Percentiles rank a stretch among this genome's conserved stretches.
Evolutionary conservation across 768 basidiomycete species (phyloP).

Genomic region (Epithele typhae): DNA sequence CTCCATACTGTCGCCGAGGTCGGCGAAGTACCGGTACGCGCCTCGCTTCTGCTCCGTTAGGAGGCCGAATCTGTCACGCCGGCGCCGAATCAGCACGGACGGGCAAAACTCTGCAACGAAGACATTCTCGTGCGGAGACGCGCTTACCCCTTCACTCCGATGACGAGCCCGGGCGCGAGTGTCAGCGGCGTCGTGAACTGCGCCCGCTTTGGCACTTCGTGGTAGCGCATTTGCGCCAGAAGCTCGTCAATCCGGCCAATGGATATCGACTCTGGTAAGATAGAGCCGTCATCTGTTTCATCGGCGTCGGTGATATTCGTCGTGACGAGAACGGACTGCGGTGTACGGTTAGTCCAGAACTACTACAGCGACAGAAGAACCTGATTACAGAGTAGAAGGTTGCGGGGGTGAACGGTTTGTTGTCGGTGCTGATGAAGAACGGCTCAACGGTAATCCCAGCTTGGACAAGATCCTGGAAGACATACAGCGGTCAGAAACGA

Average conservation of each 20-base stretch:
- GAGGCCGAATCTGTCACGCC: conserved; percentile 65
- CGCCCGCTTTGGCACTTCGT: conserved; percentile 79
- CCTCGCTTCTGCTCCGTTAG: conserved; percentile 88
- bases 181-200: conserved; percentile 79
- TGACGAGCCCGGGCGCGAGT: conserved; percentile 66
- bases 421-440: conserved; percentile 77
- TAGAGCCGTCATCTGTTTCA: conserved; percentile 29
- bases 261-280: conserved; percentile 67
- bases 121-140: neutral
- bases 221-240: conserved; percentile 74
- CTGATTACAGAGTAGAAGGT: conserved; percentile 74
- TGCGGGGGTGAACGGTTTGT: conserved; percentile 62
- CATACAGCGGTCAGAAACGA: neutral
- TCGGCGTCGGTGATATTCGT: conserved; percentile 50
- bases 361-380: no score
- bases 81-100: neutral
- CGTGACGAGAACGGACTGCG: conserved; percentile 56
- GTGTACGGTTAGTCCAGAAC: no score
- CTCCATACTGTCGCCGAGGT: conserved; percentile 72
- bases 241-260: conserved; percentile 77
- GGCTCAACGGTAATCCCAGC: conserved; percentile 78
- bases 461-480: conserved; percentile 69
- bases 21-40: conserved; percentile 76
- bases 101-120: neutral
- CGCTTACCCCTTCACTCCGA: conserved; percentile 75